Evolutionary conservation across 2,329 filamentous ascomycete genomes (phyloP), one percentile per base, ranked within the genome.

Genomic region (Scorias spongiosa): DNA sequence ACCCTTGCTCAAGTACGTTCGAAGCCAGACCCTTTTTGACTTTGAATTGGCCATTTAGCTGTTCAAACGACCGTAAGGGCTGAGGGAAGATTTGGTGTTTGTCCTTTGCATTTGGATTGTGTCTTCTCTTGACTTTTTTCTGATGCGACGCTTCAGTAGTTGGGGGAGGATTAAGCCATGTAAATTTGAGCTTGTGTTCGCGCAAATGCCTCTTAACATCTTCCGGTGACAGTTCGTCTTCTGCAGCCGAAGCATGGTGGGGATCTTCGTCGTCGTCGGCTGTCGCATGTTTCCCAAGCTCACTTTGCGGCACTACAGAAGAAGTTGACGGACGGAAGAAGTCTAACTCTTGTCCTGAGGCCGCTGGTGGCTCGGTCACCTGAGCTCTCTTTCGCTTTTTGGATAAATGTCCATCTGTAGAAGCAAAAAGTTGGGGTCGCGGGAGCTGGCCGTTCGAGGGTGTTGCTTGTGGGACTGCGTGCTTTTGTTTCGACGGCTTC

Each of bases 1-100:
- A 98, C 10, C 84, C 86, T 64, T 96, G 85, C n/a, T 76, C 72
- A 11, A 75, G 69, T 28, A 98, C 69, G 56, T 98, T 98, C 47
- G 82, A 76, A 2, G 78, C 77, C 39, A 98, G 64, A 37, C 79
- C 73, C 36, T 73, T 69, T 3, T 85, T 82, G 37, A 95, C 76
- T n/a, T 72, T 74, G 63, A 89, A 93, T 39, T 69, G 70, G 29
- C 70, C 68, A 32, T 77, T 73, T 46, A 98, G 67, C 54, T 91
- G 78, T 37, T 69, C 66, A 58, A 98, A 96, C 0, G 78, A 76
- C 39, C 74, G 75, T 51, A 98, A 67, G 1, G 91, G 89, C 49
- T 84, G 81, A 0, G 89, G 85, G 58, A 77, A 87, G 28, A 96
- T 59, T 44, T 77, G 72, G 49, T 68, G 71, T 14, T 42, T 42